These are phyloP conservation scores for Camellia lanceoleosa DNA, from an alignment of 148 eudicot species.

Conservation along the genomic window DNA sequence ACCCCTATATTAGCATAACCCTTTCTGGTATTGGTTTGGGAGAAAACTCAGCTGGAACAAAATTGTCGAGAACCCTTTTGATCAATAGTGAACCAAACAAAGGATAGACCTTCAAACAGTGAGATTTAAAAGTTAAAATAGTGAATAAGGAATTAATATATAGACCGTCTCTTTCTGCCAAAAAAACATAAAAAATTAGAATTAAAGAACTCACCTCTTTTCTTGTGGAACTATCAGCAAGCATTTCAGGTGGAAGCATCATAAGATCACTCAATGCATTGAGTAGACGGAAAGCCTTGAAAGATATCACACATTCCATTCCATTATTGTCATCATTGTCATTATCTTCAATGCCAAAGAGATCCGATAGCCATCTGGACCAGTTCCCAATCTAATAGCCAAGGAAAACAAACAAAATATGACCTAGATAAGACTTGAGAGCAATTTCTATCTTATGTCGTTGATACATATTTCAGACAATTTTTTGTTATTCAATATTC, in stretches of 20 bases:
- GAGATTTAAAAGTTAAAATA: slow-evolving; percentile 13
- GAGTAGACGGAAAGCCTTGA: slow-evolving; percentile 73
- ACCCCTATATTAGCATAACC: too few species aligned
- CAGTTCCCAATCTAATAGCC: slow-evolving; percentile 68
- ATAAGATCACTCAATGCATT: slow-evolving; percentile 87
- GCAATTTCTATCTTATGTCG: background rate
- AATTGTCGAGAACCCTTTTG: slow-evolving; percentile 63
- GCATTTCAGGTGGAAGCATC: slow-evolving; percentile 96
- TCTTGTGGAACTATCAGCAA: slow-evolving; percentile 66
- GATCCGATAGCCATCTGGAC: slow-evolving; percentile 86
- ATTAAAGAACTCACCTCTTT: slow-evolving; percentile 50
- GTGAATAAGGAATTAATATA: background rate
- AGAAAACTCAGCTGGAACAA: slow-evolving; percentile 87
- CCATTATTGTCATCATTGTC: slow-evolving; percentile 27
- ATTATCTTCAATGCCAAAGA: slow-evolving; percentile 58
- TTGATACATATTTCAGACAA: background rate
- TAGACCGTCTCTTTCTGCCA: background rate
- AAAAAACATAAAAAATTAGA: background rate
- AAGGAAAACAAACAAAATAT: background rate
- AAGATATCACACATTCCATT: slow-evolving; percentile 31
- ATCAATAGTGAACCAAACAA: slow-evolving; percentile 52
- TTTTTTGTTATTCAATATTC: background rate
- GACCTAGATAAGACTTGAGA: background rate
- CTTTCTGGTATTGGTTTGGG: slow-evolving; percentile 58
- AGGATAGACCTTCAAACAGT: slow-evolving; percentile 70